These are phyloP conservation scores for Jasminum sambac DNA, from an alignment of 257 asterid genomes.

Conservation along the genomic window DNA sequence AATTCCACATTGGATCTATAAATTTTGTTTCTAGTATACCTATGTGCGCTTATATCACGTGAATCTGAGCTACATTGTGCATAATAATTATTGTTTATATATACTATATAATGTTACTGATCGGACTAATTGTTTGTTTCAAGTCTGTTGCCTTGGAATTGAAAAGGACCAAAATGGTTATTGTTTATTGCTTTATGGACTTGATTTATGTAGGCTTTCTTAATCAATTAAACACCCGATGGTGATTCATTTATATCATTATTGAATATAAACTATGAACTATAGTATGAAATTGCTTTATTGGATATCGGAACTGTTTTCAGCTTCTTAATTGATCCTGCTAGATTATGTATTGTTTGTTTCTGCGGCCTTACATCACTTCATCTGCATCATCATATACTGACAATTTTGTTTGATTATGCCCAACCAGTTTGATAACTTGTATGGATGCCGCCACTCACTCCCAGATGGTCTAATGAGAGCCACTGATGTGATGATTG, in stretches of 20 bases:
- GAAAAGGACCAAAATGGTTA: neutral
- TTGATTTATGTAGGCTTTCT: too few species aligned
- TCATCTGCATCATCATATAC: neutral
- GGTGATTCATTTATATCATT: too few species aligned
- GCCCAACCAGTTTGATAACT: constrained; percentile 37
- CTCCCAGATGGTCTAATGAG: constrained; percentile 54
- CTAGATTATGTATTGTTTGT: neutral
- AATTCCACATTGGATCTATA: neutral
- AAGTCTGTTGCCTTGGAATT: too few species aligned
- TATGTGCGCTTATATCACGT: neutral
- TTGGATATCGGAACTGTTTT: too few species aligned
- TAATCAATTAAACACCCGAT: too few species aligned
- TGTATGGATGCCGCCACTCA: constrained; percentile 61
- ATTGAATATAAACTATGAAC: too few species aligned
- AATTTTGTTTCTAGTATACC: neutral
- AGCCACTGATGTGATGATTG: constrained; percentile 55
- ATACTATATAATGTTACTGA: too few species aligned
- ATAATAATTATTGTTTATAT: neutral
- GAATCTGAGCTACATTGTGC: neutral
- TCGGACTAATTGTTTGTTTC: too few species aligned
- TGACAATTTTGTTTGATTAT: neutral
- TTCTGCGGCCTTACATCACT: neutral
- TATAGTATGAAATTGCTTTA: too few species aligned
- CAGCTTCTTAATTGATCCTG: too few species aligned
- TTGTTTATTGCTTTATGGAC: neutral